phyloP scores from a whole-genome alignment of 1,139 yeast genomes.

The Scheffersomyces insectosa region DNA sequence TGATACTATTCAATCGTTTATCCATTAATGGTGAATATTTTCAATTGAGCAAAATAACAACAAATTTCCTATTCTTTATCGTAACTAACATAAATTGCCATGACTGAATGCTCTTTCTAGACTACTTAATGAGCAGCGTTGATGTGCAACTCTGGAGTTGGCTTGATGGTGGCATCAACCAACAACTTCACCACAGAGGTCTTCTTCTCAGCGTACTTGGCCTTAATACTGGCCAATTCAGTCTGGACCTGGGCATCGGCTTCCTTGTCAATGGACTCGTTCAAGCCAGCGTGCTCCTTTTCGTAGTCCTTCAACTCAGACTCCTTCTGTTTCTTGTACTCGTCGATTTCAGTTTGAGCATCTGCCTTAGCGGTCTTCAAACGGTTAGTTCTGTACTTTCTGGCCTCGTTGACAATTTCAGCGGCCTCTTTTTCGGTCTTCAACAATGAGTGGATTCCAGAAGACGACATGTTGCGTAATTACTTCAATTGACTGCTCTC shows the following conservation, averaged over 20 bases:
- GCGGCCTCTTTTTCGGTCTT: slow-evolving; percentile 96
- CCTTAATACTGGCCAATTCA: slow-evolving; percentile 63
- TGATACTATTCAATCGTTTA: too few relatives aligned
- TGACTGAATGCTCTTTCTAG: too few relatives aligned
- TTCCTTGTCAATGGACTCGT: slow-evolving; percentile 67
- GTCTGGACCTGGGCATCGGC: slow-evolving; percentile 65
- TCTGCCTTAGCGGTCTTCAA: slow-evolving; percentile 93
- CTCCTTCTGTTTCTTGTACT: slow-evolving; percentile 84
- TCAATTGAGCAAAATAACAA: too few relatives aligned
- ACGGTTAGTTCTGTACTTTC: slow-evolving; percentile 79
- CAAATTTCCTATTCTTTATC: too few relatives aligned
- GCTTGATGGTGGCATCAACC: slow-evolving; percentile 76
- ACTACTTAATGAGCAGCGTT: slow-evolving; percentile 48
- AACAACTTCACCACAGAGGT: slow-evolving; percentile 69
- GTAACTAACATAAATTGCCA: too few relatives aligned
- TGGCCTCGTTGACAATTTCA: slow-evolving; percentile 88
- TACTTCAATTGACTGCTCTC: not conserved
- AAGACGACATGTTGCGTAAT: slow-evolving; percentile 13
- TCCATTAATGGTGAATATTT: too few relatives aligned
- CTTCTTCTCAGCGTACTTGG: slow-evolving; percentile 64
- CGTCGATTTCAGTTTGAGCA: slow-evolving; percentile 86
- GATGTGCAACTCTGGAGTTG: slow-evolving; percentile 79
- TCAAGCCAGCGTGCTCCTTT: slow-evolving; percentile 64
- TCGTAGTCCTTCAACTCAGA: slow-evolving; percentile 75
- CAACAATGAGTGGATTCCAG: slow-evolving; percentile 29